Evolutionary conservation across 2,329 filamentous ascomycete species (phyloP).

Genomic region (Fusarium kyushuense): DNA sequence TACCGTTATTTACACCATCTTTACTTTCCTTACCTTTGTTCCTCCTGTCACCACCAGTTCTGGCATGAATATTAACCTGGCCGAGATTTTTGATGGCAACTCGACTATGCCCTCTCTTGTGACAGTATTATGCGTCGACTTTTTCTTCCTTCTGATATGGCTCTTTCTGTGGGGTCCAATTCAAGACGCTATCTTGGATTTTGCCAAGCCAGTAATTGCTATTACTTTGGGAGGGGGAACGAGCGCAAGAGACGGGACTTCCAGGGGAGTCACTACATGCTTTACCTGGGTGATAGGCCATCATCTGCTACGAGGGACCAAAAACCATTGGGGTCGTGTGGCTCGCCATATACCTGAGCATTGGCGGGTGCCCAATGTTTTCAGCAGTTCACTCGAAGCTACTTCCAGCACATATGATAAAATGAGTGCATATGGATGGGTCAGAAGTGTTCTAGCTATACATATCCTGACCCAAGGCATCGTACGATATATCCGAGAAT

Average conservation of each 20-base stretch:
- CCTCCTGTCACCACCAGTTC: conserved; percentile 83
- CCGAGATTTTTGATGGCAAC: conserved; percentile 91
- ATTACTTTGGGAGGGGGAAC: conserved; percentile 88
- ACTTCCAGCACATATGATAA: conserved; percentile 63
- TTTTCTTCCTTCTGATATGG: conserved; percentile 86
- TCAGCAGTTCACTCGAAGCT: conserved; percentile 62
- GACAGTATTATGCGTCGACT: conserved; percentile 86
- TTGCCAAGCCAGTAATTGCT: conserved; percentile 93
- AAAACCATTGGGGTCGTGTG: conserved; percentile 61
- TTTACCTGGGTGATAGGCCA: conserved; percentile 73
- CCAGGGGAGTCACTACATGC: conserved; percentile 78
- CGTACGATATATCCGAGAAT: conserved; percentile 76
- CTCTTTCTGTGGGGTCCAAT: conserved; percentile 87
- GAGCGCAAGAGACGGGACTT: conserved; percentile 74
- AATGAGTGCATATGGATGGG: conserved; percentile 72
- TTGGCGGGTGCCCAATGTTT: conserved; percentile 59
- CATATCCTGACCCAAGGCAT: conserved; percentile 81
- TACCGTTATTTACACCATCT: conserved; percentile 90
- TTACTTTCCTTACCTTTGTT: conserved; percentile 92
- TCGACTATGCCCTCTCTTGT: conserved; percentile 87
- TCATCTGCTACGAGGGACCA: conserved; percentile 64
- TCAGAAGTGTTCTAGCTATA: conserved; percentile 76
- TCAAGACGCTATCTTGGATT: conserved; percentile 88
- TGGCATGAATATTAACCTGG: conserved; percentile 83
- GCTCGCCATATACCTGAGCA: conserved; percentile 61